phyloP scores from a whole-genome alignment of 371 early-diverging fungal species.

The Mucor plumbeus region DNA sequence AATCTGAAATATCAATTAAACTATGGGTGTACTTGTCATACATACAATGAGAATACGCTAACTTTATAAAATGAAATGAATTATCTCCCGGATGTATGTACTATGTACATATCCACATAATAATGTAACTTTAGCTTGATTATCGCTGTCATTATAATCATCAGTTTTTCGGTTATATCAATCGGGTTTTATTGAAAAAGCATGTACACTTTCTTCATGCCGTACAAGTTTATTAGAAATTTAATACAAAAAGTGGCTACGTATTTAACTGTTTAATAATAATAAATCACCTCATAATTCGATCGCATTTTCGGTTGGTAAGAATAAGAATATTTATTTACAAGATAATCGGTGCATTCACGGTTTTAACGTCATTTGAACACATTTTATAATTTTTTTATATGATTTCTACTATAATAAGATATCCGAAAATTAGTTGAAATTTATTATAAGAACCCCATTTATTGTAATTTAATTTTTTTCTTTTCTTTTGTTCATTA shows the following conservation, averaged over 20 bases:
- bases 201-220: neutral
- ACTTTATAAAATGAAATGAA: neutral
- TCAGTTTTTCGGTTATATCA: neutral
- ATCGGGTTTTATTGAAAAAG: neutral
- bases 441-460: neutral
- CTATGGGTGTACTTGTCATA: conserved; percentile 7
- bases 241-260: conserved; percentile 4
- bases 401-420: neutral
- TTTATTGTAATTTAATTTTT: neutral
- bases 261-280: conserved; percentile 3
- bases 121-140: neutral
- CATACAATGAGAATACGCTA: conserved; percentile 8
- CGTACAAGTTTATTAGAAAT: neutral
- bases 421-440: neutral
- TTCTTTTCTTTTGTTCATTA: neutral
- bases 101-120: no score
- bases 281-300: conserved; percentile 13
- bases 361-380: conserved; percentile 12
- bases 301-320: conserved; percentile 7
- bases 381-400: neutral
- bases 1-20: conserved; percentile 9
- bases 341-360: neutral
- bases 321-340: neutral
- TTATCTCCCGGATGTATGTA: neutral
- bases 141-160: neutral